phyloP scores from a whole-genome alignment of 1,284 basidiomycete species.

The Trametes versicolor region DNA sequence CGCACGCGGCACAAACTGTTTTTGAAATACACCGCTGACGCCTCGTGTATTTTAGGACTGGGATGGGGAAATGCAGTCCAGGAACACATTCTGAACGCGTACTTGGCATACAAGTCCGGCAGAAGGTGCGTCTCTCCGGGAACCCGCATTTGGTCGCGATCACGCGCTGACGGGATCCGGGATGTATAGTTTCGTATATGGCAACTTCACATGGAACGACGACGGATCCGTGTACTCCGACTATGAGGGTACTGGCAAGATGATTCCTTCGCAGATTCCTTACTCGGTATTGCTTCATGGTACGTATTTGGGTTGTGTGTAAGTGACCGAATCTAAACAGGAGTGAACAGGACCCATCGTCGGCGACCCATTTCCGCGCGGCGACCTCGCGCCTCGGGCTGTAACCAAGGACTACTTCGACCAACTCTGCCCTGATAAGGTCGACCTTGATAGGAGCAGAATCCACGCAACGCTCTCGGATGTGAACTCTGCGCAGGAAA shows the following conservation, averaged over 20 bases:
- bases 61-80: conserved; percentile 66
- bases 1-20: not conserved
- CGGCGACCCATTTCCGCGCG: conserved; percentile 46
- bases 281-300: conserved; percentile 68
- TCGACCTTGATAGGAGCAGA: conserved; percentile 35
- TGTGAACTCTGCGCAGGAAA: conserved; percentile 22
- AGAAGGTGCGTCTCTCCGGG: conserved; percentile 50
- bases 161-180: not conserved
- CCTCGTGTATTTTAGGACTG: not conserved
- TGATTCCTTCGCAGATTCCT: conserved; percentile 65
- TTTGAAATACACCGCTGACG: not conserved
- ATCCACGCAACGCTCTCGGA: conserved; percentile 21
- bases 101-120: conserved; percentile 55
- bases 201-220: conserved; percentile 70
- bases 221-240: conserved; percentile 36
- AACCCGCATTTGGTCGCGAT: not conserved
- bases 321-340: too few relatives aligned
- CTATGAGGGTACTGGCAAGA: conserved; percentile 47
- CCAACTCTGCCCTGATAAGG: conserved; percentile 49
- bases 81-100: conserved; percentile 58
- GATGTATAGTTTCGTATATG: conserved; percentile 59
- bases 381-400: conserved; percentile 45
- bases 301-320: conserved; percentile 5
- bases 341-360: conserved; percentile 49
- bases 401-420: conserved; percentile 50